These are phyloP conservation scores for Quercus phellos DNA, from an alignment of 331 rosid species.

Conservation along the genomic window DNA sequence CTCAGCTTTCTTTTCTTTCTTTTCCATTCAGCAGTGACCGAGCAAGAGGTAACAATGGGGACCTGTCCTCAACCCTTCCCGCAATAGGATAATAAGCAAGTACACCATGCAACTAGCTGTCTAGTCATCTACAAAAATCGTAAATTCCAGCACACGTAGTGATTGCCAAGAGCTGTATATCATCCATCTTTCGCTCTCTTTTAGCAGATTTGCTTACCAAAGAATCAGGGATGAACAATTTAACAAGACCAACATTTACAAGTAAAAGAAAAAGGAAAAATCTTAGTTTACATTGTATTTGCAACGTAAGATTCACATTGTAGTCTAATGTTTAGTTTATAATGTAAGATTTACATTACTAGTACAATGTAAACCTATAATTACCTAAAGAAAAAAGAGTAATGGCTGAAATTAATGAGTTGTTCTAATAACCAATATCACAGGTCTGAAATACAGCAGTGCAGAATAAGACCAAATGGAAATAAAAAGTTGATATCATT, in stretches of 20 bases:
- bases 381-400: neutral
- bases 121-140: constrained; percentile 32
- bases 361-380: no score
- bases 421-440: neutral
- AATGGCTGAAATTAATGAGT: constrained; percentile 1
- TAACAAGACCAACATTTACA: neutral
- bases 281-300: no score
- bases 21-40: constrained; percentile 38
- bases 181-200: constrained; percentile 1
- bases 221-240: neutral
- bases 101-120: constrained; percentile 19
- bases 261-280: no score
- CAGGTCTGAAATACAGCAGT: neutral
- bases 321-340: no score
- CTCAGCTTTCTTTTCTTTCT: constrained; percentile 34
- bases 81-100: constrained; percentile 30
- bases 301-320: no score
- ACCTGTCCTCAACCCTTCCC: constrained; percentile 35
- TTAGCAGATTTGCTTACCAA: no score
- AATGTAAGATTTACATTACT: no score
- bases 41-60: constrained; percentile 30
- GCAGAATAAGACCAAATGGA: constrained; percentile 15
- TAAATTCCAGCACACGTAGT: constrained; percentile 20
- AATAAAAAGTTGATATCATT: constrained; percentile 39
- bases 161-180: constrained; percentile 4